Evolutionary conservation across 148 eudicot genomes (phyloP), one percentile per base, ranked within the genome.

Genomic region (Rhododendron williamsianum): DNA sequence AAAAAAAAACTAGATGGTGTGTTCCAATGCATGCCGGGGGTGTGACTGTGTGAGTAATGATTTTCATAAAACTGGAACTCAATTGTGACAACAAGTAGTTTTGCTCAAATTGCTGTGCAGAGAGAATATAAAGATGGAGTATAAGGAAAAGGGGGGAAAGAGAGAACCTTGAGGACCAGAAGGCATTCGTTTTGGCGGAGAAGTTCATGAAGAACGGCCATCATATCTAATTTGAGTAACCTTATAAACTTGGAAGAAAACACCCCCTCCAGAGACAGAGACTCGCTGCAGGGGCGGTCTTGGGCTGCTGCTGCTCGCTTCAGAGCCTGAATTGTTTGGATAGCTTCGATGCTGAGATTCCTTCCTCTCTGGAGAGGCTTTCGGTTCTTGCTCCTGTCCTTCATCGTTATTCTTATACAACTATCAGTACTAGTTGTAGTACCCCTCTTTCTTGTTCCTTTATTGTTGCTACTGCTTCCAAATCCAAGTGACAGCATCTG

Each of bases 311-410:
- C 33, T 65, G 92, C 93, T 77, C 95, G 87, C 88, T 93, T 93
- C 52, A 93, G 87, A 12, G 91, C 83, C 82, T 92, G 95, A 73
- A 93, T 86, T 1, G 94, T 88, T 79, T 93, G 95, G 56, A 93
- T 93, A 35, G 92, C 95, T 89, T 93, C 94, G 36, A 91, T 91
- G 80, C 95, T 93, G 33, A 93, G 93, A 77, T 80, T 87, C 79
- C 95, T 88, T 7, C 95, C 95, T 84, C 81, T 92, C 85, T 93
- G 95, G 41, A 93, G 89, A 9, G 93, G 93, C 85, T 93, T 93
- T 73, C 94, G 87, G 84, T 93, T 93, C 80, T 93, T 93, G 90
- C 95, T 93, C 81, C 95, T 89, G 90, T 93, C 95, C 87, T 93
- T 92, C 94, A 92, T 92, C 16, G 58, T 86, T 67, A 91, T 82